Percentiles rank a stretch among this genome's conserved stretches.
Evolutionary conservation across 2,329 filamentous ascomycete species (phyloP).

Genomic region (Podosphaera xanthii): DNA sequence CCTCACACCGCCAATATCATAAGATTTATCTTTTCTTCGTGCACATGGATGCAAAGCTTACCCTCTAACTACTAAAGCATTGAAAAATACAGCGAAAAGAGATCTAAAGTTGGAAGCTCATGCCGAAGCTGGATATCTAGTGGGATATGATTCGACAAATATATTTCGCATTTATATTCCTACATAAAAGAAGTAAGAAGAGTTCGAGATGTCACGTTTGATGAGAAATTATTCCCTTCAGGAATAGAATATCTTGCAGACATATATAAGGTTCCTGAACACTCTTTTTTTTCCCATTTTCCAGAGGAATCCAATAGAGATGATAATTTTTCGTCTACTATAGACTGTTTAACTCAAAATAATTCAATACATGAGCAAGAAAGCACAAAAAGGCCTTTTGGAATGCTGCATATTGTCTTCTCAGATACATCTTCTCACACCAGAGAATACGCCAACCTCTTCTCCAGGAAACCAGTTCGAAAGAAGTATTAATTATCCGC

Average conservation of each 20-base stretch:
- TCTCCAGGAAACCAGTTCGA: not conserved
- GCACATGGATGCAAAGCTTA: not conserved
- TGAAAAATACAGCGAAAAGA: not conserved
- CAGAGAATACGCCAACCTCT: not conserved
- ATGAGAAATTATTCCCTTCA: too few relatives aligned
- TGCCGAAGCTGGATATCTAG: not conserved
- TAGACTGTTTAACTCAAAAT: not conserved
- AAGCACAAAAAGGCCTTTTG: not conserved
- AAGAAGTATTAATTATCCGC: not conserved
- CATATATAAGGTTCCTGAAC: not conserved
- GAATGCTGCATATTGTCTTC: not conserved
- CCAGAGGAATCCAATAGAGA: not conserved
- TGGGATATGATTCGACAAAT: not conserved
- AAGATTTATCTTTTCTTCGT: not conserved
- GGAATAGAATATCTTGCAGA: not conserved
- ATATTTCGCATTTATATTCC: not conserved
- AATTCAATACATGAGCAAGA: not conserved
- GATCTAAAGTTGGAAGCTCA: not conserved
- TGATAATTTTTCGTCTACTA: not conserved
- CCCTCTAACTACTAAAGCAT: not conserved
- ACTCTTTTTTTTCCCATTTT: not conserved
- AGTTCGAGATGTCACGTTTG: too few relatives aligned
- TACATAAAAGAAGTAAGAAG: not conserved
- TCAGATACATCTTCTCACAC: not conserved
- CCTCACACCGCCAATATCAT: not conserved